Conservation (phyloP, 495 filamentous ascomycete species). For the Hypoxylon rickii region DNA sequence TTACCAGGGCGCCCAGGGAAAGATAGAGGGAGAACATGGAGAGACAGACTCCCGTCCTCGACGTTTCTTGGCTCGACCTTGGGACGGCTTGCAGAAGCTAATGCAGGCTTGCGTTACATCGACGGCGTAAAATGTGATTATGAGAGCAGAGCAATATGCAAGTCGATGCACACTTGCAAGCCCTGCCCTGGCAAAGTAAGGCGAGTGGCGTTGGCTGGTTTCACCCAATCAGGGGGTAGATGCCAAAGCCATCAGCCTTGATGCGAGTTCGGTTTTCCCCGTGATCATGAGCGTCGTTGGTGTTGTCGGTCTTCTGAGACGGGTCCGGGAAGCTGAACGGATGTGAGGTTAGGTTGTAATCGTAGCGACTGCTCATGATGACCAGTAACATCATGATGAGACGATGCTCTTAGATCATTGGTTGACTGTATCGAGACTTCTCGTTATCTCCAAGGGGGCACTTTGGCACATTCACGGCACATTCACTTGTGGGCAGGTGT, state of each 20-base stretch:
- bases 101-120: conserved; percentile 35
- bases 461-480: conserved; percentile 13
- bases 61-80: conserved; percentile 16
- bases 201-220: conserved; percentile 35
- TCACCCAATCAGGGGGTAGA: conserved; percentile 32
- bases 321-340: background rate
- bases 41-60: background rate
- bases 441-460: conserved; percentile 4
- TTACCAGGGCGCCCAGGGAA: background rate
- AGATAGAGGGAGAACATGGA: background rate
- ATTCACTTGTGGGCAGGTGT: conserved; percentile 7
- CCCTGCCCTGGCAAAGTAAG: conserved; percentile 41
- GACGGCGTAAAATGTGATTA: conserved; percentile 34
- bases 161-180: conserved; percentile 32
- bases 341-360: too few species aligned
- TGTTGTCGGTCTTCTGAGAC: conserved; percentile 1
- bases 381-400: background rate
- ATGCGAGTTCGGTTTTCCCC: conserved; percentile 4
- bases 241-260: conserved; percentile 23
- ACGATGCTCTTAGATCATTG: background rate
- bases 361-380: background rate
- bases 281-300: conserved; percentile 5
- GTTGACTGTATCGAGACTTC: conserved; percentile 15
- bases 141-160: conserved; percentile 30
- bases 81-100: conserved; percentile 29